Conservation (phyloP, 768 basidiomycete species). For the Termitomyces sp. region DNA sequence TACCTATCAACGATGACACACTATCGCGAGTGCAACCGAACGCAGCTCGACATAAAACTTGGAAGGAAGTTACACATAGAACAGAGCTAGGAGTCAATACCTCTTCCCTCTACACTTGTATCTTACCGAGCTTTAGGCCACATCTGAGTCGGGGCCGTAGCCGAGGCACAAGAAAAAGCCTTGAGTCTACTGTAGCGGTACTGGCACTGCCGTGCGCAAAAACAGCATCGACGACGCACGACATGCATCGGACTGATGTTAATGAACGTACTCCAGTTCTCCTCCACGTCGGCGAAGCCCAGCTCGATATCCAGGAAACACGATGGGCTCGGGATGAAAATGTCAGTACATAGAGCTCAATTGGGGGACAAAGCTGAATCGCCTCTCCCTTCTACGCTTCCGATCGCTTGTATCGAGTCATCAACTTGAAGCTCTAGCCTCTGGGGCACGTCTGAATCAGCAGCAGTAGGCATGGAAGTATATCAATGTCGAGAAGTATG, state of each 20-base stretch:
- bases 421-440: too few relatives aligned
- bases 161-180: too few relatives aligned
- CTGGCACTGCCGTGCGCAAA: too few relatives aligned
- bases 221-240: background rate
- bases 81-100: too few relatives aligned
- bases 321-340: background rate
- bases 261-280: background rate
- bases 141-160: too few relatives aligned
- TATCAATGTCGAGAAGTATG: background rate
- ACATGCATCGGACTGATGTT: too few relatives aligned
- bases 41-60: background rate
- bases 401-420: background rate
- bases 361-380: background rate
- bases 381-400: background rate
- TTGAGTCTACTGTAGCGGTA: too few relatives aligned
- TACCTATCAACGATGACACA: background rate
- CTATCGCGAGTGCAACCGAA: background rate
- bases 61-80: too few relatives aligned
- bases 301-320: background rate
- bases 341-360: background rate
- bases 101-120: too few relatives aligned
- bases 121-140: too few relatives aligned
- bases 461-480: background rate
- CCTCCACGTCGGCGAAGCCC: background rate
- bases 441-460: background rate